Conservation (phyloP, 306 rosid species). For the Trichosanthes truncata region DNA sequence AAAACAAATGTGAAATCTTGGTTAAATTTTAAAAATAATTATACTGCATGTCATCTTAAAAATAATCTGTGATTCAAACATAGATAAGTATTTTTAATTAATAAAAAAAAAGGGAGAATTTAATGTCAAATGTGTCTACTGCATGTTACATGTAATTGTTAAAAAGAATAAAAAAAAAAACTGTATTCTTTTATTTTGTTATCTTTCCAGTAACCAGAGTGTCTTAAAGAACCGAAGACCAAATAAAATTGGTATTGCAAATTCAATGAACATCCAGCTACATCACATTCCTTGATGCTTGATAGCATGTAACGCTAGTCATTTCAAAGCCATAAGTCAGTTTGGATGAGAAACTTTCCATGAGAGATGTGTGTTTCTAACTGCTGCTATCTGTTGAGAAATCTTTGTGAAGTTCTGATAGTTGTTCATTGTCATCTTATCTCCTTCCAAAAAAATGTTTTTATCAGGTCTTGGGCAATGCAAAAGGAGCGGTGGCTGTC, state of each 20-base stretch:
- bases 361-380: background rate
- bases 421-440: background rate
- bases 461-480: slow-evolving; percentile 84
- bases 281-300: background rate
- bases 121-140: too few species aligned
- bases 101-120: too few species aligned
- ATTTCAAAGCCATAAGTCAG: background rate
- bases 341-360: background rate
- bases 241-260: background rate
- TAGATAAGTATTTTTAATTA: too few species aligned
- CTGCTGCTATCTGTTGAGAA: slow-evolving; percentile 2
- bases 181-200: background rate
- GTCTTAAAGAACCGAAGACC: background rate
- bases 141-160: too few species aligned
- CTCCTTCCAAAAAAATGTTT: background rate
- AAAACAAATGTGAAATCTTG: background rate
- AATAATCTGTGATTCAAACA: too few species aligned
- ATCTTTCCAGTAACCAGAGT: background rate
- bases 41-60: background rate
- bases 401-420: background rate
- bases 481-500: slow-evolving; percentile 96
- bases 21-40: background rate
- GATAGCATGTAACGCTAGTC: background rate
- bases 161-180: background rate
- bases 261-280: background rate